phyloP scores from a whole-genome alignment of 768 basidiomycete genomes.

The Boletus coccyginus region DNA sequence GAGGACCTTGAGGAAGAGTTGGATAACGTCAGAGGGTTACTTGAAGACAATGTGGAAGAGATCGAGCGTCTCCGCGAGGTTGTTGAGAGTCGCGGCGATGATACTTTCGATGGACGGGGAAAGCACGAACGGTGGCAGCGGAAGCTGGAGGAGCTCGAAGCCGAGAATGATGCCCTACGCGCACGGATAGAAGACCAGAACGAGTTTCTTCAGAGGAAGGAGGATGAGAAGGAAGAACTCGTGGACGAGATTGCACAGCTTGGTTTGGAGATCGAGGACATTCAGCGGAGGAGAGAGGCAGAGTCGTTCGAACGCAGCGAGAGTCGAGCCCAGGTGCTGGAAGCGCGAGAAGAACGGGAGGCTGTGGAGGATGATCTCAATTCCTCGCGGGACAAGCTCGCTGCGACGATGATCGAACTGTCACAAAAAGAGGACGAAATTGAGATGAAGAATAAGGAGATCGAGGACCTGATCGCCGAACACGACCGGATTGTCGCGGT shows the following conservation, averaged over 20 bases:
- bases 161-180: constrained; percentile 61
- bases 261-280: constrained; percentile 62
- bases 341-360: constrained; percentile 72
- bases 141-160: constrained; percentile 56
- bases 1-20: constrained; percentile 71
- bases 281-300: constrained; percentile 58
- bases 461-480: constrained; percentile 74
- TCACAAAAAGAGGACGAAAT: constrained; percentile 87
- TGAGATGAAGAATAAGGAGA: constrained; percentile 72
- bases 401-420: constrained; percentile 77
- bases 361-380: constrained; percentile 79
- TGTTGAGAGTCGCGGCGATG: constrained; percentile 54
- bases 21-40: constrained; percentile 61
- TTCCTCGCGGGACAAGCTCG: constrained; percentile 69
- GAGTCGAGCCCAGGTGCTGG: constrained; percentile 67
- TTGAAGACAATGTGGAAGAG: constrained; percentile 84
- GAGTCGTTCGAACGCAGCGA: constrained; percentile 68
- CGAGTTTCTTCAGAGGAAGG: constrained; percentile 50
- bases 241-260: constrained; percentile 63
- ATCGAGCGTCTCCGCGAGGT: constrained; percentile 69
- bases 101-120: constrained; percentile 39
- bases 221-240: constrained; percentile 74
- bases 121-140: constrained; percentile 44
- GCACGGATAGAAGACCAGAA: constrained; percentile 55
- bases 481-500: constrained; percentile 69